These are phyloP conservation scores for Escovopsis weberi DNA, from an alignment of 2,329 filamentous ascomycete species.

Conservation along the genomic window DNA sequence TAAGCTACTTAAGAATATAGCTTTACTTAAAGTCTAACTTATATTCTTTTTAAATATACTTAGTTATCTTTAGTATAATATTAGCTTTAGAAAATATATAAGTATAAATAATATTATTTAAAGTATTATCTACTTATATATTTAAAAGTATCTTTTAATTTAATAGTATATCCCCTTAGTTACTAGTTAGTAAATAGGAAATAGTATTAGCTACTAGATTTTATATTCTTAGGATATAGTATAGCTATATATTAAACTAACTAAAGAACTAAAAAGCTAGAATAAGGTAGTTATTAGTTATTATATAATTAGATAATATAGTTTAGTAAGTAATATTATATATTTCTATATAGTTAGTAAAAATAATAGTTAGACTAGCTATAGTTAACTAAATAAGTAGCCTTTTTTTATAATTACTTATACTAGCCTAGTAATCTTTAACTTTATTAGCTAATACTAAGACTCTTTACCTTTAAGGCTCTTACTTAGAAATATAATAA, in stretches of 20 bases:
- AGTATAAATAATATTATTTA: background rate
- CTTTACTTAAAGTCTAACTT: background rate
- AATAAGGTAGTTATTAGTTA: background rate
- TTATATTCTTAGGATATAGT: background rate
- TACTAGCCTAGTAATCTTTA: background rate
- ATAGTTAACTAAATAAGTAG: background rate
- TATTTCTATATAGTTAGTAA: no score
- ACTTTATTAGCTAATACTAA: background rate
- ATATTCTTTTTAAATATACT: background rate
- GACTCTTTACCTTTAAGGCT: background rate
- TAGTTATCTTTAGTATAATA: constrained; percentile 1
- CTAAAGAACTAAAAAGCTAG: background rate
- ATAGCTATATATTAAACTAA: background rate
- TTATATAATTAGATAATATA: background rate
- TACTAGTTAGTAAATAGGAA: background rate
- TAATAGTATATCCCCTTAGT: no score
- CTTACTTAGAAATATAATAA: background rate
- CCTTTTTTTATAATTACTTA: no score
- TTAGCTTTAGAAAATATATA: background rate
- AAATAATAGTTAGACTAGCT: background rate
- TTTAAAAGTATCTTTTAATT: no score
- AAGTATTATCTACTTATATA: no score
- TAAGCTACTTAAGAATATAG: background rate
- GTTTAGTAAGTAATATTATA: background rate
- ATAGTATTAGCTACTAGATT: background rate